Conservation (phyloP, 2,329 filamentous ascomycete species). For the Ophiostoma perfectum region DNA sequence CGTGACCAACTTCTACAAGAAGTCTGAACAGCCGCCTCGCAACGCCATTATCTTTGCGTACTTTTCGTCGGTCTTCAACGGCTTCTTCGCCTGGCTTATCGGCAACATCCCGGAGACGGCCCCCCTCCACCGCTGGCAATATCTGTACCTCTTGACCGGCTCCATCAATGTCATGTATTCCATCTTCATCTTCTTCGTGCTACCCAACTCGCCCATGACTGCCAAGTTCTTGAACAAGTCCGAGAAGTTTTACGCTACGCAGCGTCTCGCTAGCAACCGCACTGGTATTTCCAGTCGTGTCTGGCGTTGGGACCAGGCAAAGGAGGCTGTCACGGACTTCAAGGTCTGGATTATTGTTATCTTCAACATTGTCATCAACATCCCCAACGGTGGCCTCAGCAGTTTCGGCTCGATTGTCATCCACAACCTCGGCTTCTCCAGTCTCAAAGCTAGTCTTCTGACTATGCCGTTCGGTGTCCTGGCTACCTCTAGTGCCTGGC, state of each 20-base stretch:
- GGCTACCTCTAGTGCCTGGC: constrained; percentile 49
- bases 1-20: constrained; percentile 33
- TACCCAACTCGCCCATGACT: constrained; percentile 13
- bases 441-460: constrained; percentile 52
- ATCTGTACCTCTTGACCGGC: constrained; percentile 12
- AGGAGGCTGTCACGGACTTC: constrained; percentile 10
- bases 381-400: constrained; percentile 13
- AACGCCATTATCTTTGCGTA: constrained; percentile 17
- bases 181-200: not conserved
- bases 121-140: constrained; percentile 7
- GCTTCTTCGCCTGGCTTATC: constrained; percentile 14
- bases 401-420: constrained; percentile 14
- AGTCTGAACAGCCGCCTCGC: constrained; percentile 21
- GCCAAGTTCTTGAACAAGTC: constrained; percentile 7
- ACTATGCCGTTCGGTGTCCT: constrained; percentile 8
- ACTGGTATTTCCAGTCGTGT: constrained; percentile 12
- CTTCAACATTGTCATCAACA: constrained; percentile 9
- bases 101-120: constrained; percentile 8
- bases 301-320: constrained; percentile 15
- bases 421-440: constrained; percentile 10
- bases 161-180: constrained; percentile 12
- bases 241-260: constrained; percentile 2
- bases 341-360: constrained; percentile 12
- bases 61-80: constrained; percentile 9
- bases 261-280: constrained; percentile 11